phyloP scores from a whole-genome alignment of 352 stramenopile species.

The Phytophthora megakarya region DNA sequence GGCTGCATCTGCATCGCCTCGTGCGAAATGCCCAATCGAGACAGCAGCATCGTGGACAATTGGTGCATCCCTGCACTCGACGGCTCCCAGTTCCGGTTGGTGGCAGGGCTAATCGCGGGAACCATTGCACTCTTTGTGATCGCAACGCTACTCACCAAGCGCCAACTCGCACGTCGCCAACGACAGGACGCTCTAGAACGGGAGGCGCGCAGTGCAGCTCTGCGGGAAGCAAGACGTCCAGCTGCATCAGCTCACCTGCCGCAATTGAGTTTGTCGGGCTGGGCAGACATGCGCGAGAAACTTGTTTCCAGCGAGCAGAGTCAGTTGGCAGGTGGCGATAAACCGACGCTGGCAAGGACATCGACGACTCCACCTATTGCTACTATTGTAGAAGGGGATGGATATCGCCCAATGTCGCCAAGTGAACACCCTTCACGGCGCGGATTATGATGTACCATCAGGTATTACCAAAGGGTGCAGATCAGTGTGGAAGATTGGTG shows the following conservation, averaged over 20 bases:
- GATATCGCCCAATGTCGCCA: slow-evolving; percentile 42
- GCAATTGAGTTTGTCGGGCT: slow-evolving; percentile 52
- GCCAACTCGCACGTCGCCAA: slow-evolving; percentile 25
- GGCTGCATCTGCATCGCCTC: slow-evolving; percentile 52
- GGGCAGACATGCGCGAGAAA: slow-evolving; percentile 55
- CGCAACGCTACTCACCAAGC: slow-evolving; percentile 25
- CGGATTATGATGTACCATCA: slow-evolving; percentile 28
- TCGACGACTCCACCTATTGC: slow-evolving; percentile 18
- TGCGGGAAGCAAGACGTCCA: slow-evolving; percentile 20
- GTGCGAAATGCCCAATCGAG: slow-evolving; percentile 38
- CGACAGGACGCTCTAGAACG: slow-evolving; percentile 17
- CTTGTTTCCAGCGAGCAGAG: slow-evolving; percentile 41
- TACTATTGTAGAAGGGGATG: slow-evolving; percentile 45
- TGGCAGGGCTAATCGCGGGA: slow-evolving; percentile 28
- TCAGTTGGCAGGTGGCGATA: slow-evolving; percentile 12
- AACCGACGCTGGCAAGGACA: slow-evolving; percentile 24
- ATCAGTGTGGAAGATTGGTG: too few species aligned
- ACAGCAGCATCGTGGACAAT: slow-evolving; percentile 30
- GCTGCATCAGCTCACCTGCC: slow-evolving; percentile 26
- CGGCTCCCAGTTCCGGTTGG: slow-evolving; percentile 33
- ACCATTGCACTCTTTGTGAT: slow-evolving; percentile 38
- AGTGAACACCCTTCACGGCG: slow-evolving; percentile 25
- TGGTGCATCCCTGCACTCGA: slow-evolving; percentile 34
- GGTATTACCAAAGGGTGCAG: too few species aligned
- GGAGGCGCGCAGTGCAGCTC: slow-evolving; percentile 15